Conservation (phyloP, 2,329 filamentous ascomycete genomes). For the Alternaria infectoria region DNA sequence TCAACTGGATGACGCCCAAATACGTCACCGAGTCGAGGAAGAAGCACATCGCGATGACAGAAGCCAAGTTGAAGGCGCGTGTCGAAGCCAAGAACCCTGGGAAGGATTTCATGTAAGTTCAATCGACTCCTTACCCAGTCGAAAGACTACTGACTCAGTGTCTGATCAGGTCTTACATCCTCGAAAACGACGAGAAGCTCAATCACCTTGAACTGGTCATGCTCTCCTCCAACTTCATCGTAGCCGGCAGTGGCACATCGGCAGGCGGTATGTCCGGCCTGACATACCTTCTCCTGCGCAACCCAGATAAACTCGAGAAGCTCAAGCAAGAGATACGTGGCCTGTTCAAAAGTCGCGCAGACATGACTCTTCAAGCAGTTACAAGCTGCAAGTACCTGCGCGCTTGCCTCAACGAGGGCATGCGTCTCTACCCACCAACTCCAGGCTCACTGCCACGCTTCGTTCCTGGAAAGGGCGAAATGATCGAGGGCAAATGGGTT, state of each 20-base stretch:
- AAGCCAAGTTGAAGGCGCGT: slow-evolving; percentile 7
- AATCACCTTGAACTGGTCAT: slow-evolving; percentile 11
- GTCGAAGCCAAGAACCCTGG: slow-evolving; percentile 6
- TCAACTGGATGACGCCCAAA: slow-evolving; percentile 5
- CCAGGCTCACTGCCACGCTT: slow-evolving; percentile 19
- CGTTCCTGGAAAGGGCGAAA: slow-evolving; percentile 20
- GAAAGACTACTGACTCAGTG: not conserved
- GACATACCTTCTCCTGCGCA: slow-evolving; percentile 10
- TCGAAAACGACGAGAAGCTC: slow-evolving; percentile 11
- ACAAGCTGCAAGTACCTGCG: slow-evolving; percentile 16
- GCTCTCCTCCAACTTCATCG: slow-evolving; percentile 13
- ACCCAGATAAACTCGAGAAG: slow-evolving; percentile 15
- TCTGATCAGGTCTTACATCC: slow-evolving; percentile 5
- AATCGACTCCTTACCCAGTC: not conserved
- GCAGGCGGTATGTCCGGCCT: slow-evolving; percentile 11
- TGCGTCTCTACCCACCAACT: slow-evolving; percentile 24
- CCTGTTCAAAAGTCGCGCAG: slow-evolving; percentile 5
- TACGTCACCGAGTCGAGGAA: slow-evolving; percentile 11
- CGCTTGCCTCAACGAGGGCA: slow-evolving; percentile 22
- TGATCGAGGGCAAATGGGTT: slow-evolving; percentile 21
- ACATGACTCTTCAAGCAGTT: slow-evolving; percentile 14
- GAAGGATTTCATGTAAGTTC: slow-evolving; percentile 8
- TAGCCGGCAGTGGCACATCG: slow-evolving; percentile 43
- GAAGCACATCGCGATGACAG: slow-evolving; percentile 11
- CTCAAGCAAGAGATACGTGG: slow-evolving; percentile 17